A percentile compares a stretch with the other conserved stretches of the same genome.
These are phyloP conservation scores for Mortierella hygrophila DNA, from an alignment of 192 early-diverging fungal genomes.

Conservation along the genomic window DNA sequence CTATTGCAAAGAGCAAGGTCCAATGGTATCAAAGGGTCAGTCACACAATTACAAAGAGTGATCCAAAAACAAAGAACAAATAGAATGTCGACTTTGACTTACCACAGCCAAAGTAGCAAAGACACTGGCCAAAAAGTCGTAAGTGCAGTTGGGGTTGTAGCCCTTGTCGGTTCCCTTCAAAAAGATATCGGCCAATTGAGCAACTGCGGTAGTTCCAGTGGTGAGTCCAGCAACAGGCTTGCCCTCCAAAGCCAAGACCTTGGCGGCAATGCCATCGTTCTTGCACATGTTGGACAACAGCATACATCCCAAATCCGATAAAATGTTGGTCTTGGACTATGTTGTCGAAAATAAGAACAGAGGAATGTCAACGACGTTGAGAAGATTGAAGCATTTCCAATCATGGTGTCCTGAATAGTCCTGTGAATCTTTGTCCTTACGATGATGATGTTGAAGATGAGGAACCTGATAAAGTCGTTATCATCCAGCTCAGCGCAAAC, in stretches of 20 bases:
- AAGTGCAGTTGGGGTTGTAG: slow-evolving; percentile 87
- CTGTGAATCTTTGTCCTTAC: slow-evolving; percentile 55
- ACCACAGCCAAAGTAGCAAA: slow-evolving; percentile 89
- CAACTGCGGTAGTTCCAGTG: slow-evolving; percentile 70
- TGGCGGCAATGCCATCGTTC: slow-evolving; percentile 65
- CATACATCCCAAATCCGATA: slow-evolving; percentile 91
- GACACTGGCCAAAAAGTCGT: slow-evolving; percentile 89
- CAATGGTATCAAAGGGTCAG: slow-evolving; percentile 2
- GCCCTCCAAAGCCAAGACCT: slow-evolving; percentile 62
- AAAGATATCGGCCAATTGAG: slow-evolving; percentile 92
- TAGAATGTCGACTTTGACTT: slow-evolving; percentile 7
- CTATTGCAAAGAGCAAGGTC: slow-evolving; percentile 27
- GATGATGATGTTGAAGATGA: slow-evolving; percentile 76
- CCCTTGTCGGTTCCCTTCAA: slow-evolving; percentile 81
- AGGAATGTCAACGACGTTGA: neutral
- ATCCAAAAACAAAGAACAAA: too few relatives aligned
- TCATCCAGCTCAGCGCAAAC: slow-evolving; percentile 76
- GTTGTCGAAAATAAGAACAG: slow-evolving; percentile 5
- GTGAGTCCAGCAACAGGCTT: slow-evolving; percentile 56
- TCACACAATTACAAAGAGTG: neutral
- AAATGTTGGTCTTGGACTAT: slow-evolving; percentile 57
- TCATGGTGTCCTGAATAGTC: neutral
- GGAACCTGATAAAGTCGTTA: slow-evolving; percentile 76
- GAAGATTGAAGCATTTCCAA: neutral
- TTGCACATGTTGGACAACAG: slow-evolving; percentile 93